Base-by-base conservation (phyloP, 768 basidiomycete genomes). In the Naganishia antarctica region DNA sequence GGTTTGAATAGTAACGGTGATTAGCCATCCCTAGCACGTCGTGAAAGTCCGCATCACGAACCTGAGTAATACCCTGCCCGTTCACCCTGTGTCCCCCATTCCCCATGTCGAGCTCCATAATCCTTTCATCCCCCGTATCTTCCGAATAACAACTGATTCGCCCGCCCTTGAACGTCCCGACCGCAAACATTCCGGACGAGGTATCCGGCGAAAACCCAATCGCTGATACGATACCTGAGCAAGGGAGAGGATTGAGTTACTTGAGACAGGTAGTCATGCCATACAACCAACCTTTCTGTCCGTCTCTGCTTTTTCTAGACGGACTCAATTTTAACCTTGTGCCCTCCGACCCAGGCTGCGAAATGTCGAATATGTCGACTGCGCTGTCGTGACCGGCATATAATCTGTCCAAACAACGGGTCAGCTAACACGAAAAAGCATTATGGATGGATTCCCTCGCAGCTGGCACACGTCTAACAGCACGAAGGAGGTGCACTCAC, bases 301-400 rank as follows among this genome's bases (percentile, higher is more conserved):
- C 93, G 58, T 89, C 86, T 69, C 85, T 86, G 65, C 85, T 88
- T 73, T 87, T 89, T 74, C 86, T 86, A 0, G 85, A 85, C 0
- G 86, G 84, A 0, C 85, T 85, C 0, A 88, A 91, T 16, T 79
- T 81, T 3, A 91, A 68, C 1, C 92, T 83, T 0, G 81, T 82
- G 1, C 89, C 89, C 69, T 68, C 68, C 8, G 84, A 83, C 0
- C 91, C 90, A 0, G 91, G 91, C 26, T 77, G 76, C 11, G 82
- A 78, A 5, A 93, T 74, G 70, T 92, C 89, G 71, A 93, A 89
- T 16, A 91, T 81, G 74, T 92, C 91, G 53, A 94, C 87, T 6
- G 89, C 87, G 68, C 86, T 83, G 74, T 90, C 87, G 65, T 87
- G 88, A 0, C 91, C 90, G 72, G 91, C 91, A 75, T 91, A 94